Evolutionary conservation across 192 early-diverging fungal species (phyloP), one percentile per base, ranked within the genome.

Genomic region (Tieghemiomyces parasiticus): DNA sequence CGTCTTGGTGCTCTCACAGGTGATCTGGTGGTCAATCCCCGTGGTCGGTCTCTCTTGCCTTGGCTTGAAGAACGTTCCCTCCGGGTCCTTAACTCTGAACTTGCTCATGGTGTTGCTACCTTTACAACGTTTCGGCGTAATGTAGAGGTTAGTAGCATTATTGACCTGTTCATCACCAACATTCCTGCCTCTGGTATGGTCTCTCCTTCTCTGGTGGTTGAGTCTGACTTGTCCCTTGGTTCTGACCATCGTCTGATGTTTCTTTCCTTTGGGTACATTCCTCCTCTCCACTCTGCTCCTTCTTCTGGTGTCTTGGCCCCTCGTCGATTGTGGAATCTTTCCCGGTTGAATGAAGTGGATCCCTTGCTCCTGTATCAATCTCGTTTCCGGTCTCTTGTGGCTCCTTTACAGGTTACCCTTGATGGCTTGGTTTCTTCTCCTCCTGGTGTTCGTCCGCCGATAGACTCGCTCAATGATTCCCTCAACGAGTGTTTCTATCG

Each of bases 401-500:
- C 38, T 65, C 49, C 47, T 28, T 31, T 19, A 31, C 58, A 31
- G 28, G 54, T 38, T 56, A 49, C 4, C 3, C 63, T 28, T 20
- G 30, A 20, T 38, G 35, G 50, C 67, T 67, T 44, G 63, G 61
- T 22, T 14, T 35, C 49, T 65, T 65, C 42, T 64, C 62, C 25
- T 60, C 29, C 42, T 63, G 60, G 58, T 68, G 63, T 31, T 53
- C 59, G 47, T 59, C 35, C 26, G 47, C 48, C 12, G 10, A 45
- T 45, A 10, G 44, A 45, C 10, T 10, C 10, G 10, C 44, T 45
- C 20, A 45, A 45, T 20, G 20, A 45, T 10, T 45, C 44, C 20
- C 44, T 45, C 20, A 10, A 13, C 12, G 44, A 45, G 10, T 10
- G 12, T 20, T 13, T 45, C 10, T 45, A 45, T 45, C 10, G 12